Percentiles rank a stretch among this genome's conserved stretches.
Evolutionary conservation across 2,329 filamentous ascomycete genomes (phyloP).

Genomic region (Paramyrothecium sp.): DNA sequence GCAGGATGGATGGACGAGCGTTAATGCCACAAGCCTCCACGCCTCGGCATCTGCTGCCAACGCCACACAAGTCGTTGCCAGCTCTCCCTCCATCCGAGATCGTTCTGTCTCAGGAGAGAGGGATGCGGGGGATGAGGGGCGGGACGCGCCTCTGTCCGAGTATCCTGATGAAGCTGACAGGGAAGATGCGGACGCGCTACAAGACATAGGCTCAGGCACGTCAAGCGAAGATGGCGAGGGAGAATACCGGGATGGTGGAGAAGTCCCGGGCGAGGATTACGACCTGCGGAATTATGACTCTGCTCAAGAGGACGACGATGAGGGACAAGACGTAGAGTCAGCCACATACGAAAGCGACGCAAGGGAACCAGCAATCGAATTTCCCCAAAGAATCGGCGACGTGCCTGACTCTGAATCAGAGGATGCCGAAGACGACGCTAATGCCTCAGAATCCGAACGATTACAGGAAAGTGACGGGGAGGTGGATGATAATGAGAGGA

Average conservation of each 20-base stretch:
- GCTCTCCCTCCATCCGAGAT: constrained; percentile 3
- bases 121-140: background rate
- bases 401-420: constrained; percentile 19
- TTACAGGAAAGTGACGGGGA: constrained; percentile 20
- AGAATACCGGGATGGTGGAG: constrained; percentile 22
- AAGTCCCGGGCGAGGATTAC: constrained; percentile 30
- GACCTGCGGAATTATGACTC: constrained; percentile 30
- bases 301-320: constrained; percentile 29
- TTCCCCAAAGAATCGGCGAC: background rate
- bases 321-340: constrained; percentile 11
- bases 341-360: constrained; percentile 24
- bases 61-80: background rate
- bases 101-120: background rate
- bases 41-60: background rate
- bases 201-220: background rate
- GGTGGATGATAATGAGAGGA: constrained; percentile 24
- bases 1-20: background rate
- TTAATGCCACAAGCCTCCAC: background rate
- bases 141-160: background rate
- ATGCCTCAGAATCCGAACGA: constrained; percentile 8
- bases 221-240: constrained; percentile 13
- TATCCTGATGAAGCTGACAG: constrained; percentile 1
- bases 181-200: background rate
- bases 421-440: constrained; percentile 12
- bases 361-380: constrained; percentile 16